Evolutionary conservation across 2,329 filamentous ascomycete species (phyloP), one percentile per base, ranked within the genome.

Genomic region (Aspergillus japonicus): DNA sequence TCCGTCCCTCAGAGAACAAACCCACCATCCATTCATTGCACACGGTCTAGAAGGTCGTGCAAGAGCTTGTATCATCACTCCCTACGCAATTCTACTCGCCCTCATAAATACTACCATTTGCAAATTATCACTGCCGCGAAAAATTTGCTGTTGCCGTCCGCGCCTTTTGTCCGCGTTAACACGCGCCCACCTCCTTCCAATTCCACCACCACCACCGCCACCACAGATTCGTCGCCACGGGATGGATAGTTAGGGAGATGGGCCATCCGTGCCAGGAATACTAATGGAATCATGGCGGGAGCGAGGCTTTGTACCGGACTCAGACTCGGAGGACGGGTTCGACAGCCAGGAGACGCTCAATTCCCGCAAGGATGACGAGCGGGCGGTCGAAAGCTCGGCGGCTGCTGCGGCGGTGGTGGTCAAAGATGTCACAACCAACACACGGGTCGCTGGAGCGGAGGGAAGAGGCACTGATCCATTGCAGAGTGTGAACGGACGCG

Each of bases 251-350:
- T 74, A 71, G 63, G 71, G 73, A 70, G 63, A 77, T 77, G 75
- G 73, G 71, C 65, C 59, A 71, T 67, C 63, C 64, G 64, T 68
- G 64, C 67, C 69, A 60, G 68, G 64, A 60, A 67, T 66, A 69
- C 71, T 72, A 76, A 78, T 78, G 75, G 76, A 78, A 75, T 72
- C 73, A 75, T 83, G 81, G 81, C 77, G 77, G 69, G 74, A 78
- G 70, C 76, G 77, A 72, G 80, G 81, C 56, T 83, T 77, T 75
- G 81, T 83, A 62, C 78, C 79, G 62, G 81, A 82, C 69, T 82
- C 81, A 48, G 81, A 83, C 61, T 77, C 79, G 21, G 78, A 78
- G 51, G 77, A 77, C 51, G 75, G 74, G 52, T 71, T 76, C 50
- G 77, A 78, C 29, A 75, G 69, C 50, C 70, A 76, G 58, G 66